Percentiles rank a stretch among this genome's conserved stretches.
Conservation (phyloP, 257 asterid species). For the Jacaranda mimosifolia region DNA sequence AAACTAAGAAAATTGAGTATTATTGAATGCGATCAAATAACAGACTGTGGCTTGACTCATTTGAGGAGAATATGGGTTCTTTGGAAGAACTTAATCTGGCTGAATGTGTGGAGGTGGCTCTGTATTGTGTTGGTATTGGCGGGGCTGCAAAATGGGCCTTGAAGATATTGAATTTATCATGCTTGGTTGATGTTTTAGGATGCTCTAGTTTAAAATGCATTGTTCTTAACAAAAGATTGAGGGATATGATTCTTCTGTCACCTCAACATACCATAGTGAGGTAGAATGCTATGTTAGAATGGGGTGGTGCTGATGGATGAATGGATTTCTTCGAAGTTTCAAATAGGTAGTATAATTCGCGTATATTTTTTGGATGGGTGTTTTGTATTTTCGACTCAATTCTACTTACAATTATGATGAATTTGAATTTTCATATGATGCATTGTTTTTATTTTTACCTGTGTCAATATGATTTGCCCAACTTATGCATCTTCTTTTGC, state of each 20-base stretch:
- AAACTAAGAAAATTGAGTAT: slow-evolving; percentile 35
- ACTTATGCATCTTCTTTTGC: background rate
- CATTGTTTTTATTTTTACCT: background rate
- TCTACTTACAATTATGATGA: too few species aligned
- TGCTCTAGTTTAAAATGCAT: slow-evolving; percentile 36
- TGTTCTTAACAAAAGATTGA: slow-evolving; percentile 36
- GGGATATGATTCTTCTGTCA: slow-evolving; percentile 35
- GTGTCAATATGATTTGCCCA: background rate
- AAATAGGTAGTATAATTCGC: too few species aligned
- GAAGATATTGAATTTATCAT: slow-evolving; percentile 42
- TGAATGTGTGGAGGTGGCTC: slow-evolving; percentile 43
- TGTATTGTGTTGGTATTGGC: slow-evolving; percentile 2
- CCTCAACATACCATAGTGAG: slow-evolving; percentile 32
- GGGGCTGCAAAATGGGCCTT: slow-evolving; percentile 29
- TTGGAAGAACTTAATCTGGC: slow-evolving; percentile 43
- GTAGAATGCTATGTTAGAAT: slow-evolving; percentile 35
- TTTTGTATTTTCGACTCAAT: too few species aligned
- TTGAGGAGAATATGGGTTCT: slow-evolving; percentile 36
- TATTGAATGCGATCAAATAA: slow-evolving; percentile 48
- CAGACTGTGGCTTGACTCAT: slow-evolving; percentile 36
- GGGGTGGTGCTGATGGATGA: too few species aligned
- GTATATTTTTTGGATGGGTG: background rate
- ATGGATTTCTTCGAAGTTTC: too few species aligned
- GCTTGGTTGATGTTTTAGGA: slow-evolving; percentile 36
- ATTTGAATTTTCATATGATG: background rate